A percentile compares a stretch with the other conserved stretches of the same genome.
These are phyloP conservation scores for Colletotrichum tropicicola DNA, from an alignment of 2,329 filamentous ascomycete species.

Conservation along the genomic window DNA sequence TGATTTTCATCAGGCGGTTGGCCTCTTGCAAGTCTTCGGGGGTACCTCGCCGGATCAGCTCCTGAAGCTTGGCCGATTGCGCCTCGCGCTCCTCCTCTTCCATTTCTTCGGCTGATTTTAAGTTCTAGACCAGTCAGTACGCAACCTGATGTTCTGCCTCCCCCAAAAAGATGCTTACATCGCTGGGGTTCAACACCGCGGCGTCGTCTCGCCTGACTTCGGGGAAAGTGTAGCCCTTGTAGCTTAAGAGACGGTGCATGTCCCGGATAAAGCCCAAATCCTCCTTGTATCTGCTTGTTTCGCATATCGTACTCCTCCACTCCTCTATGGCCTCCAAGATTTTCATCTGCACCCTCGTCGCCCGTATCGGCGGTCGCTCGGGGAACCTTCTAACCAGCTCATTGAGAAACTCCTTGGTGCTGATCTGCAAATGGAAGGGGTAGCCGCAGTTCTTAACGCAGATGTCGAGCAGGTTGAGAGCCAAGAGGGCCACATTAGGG, in stretches of 20 bases:
- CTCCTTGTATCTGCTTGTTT: conserved; percentile 97
- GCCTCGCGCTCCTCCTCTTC: conserved; percentile 95
- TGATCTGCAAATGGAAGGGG: conserved; percentile 97
- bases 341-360: conserved; percentile 87
- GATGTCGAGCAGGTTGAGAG: conserved; percentile 92
- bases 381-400: conserved; percentile 96
- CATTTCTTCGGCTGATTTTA: conserved; percentile 98
- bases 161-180: conserved; percentile 67
- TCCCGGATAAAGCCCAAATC: conserved; percentile 96
- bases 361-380: conserved; percentile 86
- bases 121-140: conserved; percentile 66
- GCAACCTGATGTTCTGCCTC: background rate
- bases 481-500: conserved; percentile 90
- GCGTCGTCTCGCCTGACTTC: conserved; percentile 93
- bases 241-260: conserved; percentile 95
- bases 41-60: conserved; percentile 90
- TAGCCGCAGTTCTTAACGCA: conserved; percentile 99
- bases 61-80: conserved; percentile 97
- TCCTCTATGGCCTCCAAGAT: conserved; percentile 98
- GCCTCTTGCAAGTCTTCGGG: conserved; percentile 96
- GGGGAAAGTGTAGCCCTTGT: conserved; percentile 97
- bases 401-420: conserved; percentile 98
- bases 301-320: conserved; percentile 98
- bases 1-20: conserved; percentile 97
- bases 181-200: conserved; percentile 94